Percentiles rank a stretch among this genome's conserved stretches.
These are phyloP conservation scores for Sporothrix brasiliensis DNA, from an alignment of 2,329 filamentous ascomycete species.

Conservation along the genomic window DNA sequence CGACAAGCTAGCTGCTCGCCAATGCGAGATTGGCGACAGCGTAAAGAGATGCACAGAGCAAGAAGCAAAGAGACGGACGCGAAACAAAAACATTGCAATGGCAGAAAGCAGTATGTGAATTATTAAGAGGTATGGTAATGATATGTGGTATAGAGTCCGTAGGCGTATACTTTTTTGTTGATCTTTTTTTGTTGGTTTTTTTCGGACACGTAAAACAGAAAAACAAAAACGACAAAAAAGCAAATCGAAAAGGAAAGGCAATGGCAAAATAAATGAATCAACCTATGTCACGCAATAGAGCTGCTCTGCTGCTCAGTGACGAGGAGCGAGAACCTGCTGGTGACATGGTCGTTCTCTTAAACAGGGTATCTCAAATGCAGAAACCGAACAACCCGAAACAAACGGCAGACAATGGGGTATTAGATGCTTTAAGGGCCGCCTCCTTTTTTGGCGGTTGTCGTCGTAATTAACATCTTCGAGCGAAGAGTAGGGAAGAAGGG, in stretches of 20 bases:
- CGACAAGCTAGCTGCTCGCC: too few species aligned
- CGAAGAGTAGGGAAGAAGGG: not conserved
- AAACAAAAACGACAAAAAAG: not conserved
- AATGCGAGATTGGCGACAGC: too few species aligned
- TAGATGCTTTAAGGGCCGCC: conserved; percentile 32
- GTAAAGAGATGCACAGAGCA: not conserved
- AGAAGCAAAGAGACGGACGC: not conserved
- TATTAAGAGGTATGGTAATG: conserved; percentile 29
- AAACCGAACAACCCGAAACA: conserved; percentile 50
- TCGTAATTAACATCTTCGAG: conserved; percentile 2
- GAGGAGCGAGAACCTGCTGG: not conserved
- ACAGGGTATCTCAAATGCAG: conserved; percentile 52
- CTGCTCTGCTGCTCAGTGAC: not conserved
- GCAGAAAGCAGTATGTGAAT: conserved; percentile 25
- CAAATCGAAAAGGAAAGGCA: conserved; percentile 23
- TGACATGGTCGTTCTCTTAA: conserved; percentile 19
- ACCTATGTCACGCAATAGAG: not conserved
- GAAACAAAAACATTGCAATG: not conserved
- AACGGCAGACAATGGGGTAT: conserved; percentile 32
- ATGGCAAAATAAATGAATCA: conserved; percentile 17
- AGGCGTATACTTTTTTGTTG: conserved; percentile 24
- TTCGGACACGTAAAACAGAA: not conserved
- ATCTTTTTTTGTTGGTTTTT: not conserved
- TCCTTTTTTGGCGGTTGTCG: conserved; percentile 29
- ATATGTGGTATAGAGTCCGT: conserved; percentile 21